These are phyloP conservation scores for Yamadazyma takamatsuzukensis DNA, from an alignment of 805 yeast genomes.

Conservation along the genomic window DNA sequence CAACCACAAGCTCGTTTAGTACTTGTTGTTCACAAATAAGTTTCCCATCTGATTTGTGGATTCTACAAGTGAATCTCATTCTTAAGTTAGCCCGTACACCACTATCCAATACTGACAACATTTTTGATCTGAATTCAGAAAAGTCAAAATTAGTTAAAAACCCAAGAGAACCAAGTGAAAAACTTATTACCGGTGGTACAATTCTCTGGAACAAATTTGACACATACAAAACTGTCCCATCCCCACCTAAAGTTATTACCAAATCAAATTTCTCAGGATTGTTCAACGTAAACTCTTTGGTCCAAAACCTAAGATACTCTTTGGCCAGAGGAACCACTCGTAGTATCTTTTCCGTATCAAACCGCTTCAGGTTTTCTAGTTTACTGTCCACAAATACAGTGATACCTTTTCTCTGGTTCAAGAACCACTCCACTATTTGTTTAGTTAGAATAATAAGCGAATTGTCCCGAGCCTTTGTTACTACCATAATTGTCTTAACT, in stretches of 20 bases:
- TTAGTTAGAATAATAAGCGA: constrained; percentile 71
- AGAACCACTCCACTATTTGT: constrained; percentile 76
- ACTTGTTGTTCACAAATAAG: constrained; percentile 69
- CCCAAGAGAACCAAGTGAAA: constrained; percentile 42
- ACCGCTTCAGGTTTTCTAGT: constrained; percentile 57
- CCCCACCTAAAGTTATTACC: constrained; percentile 45
- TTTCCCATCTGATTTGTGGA: constrained; percentile 49
- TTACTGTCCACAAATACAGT: constrained; percentile 72
- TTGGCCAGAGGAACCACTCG: constrained; percentile 45
- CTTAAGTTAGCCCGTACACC: constrained; percentile 77
- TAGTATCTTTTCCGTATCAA: constrained; percentile 53
- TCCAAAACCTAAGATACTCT: constrained; percentile 64
- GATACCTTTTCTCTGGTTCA: constrained; percentile 36
- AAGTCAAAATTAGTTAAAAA: constrained; percentile 73
- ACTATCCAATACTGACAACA: constrained; percentile 55
- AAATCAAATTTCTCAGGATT: constrained; percentile 42
- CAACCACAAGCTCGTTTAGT: constrained; percentile 84
- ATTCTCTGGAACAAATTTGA: constrained; percentile 41
- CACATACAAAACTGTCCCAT: constrained; percentile 44
- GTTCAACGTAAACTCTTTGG: constrained; percentile 46
- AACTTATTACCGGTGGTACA: constrained; percentile 46
- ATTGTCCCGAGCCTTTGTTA: constrained; percentile 87
- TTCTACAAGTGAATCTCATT: constrained; percentile 84
- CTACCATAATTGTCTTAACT: constrained; percentile 69
- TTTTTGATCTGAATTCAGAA: constrained; percentile 60